Evolutionary conservation across 2,329 filamentous ascomycete genomes (phyloP), one percentile per base, ranked within the genome.

Genomic region (Colletotrichum filicis): DNA sequence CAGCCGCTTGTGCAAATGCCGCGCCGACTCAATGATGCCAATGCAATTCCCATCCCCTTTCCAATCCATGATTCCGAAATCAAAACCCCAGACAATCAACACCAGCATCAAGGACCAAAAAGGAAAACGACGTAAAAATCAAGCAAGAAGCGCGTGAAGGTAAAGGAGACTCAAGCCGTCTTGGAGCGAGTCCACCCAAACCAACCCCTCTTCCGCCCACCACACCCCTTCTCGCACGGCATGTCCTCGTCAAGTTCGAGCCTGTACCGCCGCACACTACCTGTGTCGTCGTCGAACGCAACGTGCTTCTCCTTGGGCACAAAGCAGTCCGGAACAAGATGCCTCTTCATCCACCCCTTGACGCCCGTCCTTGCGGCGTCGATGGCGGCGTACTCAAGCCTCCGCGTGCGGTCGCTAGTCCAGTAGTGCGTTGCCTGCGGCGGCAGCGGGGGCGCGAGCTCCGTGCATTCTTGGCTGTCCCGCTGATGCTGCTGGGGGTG

Each of bases 361-460:
- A 92, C 84, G 5, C 91, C 91, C 1, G 85, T 85, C 46, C 86
- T 88, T 2, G 90, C 90, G 0, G 90, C 90, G 62, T 92, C 91
- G 53, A 92, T 92, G 68, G 91, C 91, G 0, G 90, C 91, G 76
- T 92, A 92, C 82, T 92, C 91, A 4, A 92, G 84, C 12, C 90
- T 85, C 4, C 91, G 86, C 0, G 90, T 92, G 66, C 85, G 85
- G 78, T 92, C 89, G 77, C 89, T 92, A 1, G 90, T 92, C 91
- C 91, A 92, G 81, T 92, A 92, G 78, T 92, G 89, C 1, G 89
- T 89, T 3, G 91, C 92, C 4, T 88, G 88, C 14, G 89, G 90
- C 2, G 85, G 83, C 3, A 84, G 80, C 42, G 83, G 82, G 2
- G 80, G 70, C 1, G 80, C 71, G 1, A 78, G 53, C 11, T 64